These are phyloP conservation scores for Chloroidium sp. DNA, from an alignment of 163 green algal genomes.

Conservation along the genomic window DNA sequence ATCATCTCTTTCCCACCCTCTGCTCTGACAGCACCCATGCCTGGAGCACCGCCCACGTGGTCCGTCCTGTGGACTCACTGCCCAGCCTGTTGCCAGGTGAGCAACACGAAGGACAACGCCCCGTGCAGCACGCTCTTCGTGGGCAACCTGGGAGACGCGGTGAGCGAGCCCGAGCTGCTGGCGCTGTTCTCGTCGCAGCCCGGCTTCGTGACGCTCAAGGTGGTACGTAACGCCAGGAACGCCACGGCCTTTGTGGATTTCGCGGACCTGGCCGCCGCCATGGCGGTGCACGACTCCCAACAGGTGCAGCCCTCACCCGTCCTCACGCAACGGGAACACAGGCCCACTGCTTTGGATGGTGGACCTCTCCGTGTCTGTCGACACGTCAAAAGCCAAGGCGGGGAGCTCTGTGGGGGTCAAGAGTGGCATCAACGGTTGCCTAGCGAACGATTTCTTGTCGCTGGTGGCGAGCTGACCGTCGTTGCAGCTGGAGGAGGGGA, in stretches of 20 bases:
- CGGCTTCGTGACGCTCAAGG: conserved; percentile 82
- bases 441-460: no score
- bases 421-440: no score
- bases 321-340: no score
- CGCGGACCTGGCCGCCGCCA: conserved; percentile 46
- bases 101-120: conserved; percentile 85
- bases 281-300: conserved; percentile 49
- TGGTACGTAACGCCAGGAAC: conserved; percentile 47
- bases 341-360: no score
- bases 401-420: no score
- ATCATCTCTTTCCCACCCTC: neutral
- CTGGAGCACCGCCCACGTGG: neutral
- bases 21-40: conserved; percentile 2
- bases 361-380: no score
- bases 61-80: no score
- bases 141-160: conserved; percentile 67
- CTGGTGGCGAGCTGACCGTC: no score
- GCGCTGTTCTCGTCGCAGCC: conserved; percentile 41
- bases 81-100: conserved; percentile 45
- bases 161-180: conserved; percentile 62
- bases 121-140: conserved; percentile 96
- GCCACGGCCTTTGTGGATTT: conserved; percentile 90
- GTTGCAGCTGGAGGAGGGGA: no score
- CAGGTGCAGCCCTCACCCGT: conserved; percentile 28
- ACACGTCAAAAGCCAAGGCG: no score